Evolutionary conservation across 1,284 basidiomycete genomes (phyloP).

Genomic region (Ceraceosorus bombacis): DNA sequence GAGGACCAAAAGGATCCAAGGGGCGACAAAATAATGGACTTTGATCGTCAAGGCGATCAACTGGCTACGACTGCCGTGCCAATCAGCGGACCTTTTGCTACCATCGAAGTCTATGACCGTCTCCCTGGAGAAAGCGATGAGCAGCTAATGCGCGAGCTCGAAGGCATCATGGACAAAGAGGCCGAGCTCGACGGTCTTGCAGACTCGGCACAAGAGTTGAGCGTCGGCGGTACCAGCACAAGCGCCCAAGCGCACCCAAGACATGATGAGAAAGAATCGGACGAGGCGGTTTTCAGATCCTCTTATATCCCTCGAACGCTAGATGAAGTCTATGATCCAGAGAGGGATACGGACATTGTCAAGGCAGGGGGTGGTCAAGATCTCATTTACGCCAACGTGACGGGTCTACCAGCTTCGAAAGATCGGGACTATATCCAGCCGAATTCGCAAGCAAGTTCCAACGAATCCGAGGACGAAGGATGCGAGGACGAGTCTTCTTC

Average conservation of each 20-base stretch:
- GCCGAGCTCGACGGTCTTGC: conserved; percentile 3
- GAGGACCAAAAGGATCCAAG: neutral
- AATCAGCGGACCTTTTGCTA: conserved; percentile 13
- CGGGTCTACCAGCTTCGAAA: conserved; percentile 18
- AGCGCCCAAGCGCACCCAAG: neutral
- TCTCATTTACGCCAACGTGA: conserved; percentile 22
- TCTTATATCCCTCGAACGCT: conserved; percentile 44
- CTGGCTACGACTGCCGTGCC: neutral
- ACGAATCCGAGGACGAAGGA: neutral
- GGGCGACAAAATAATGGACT: too few relatives aligned
- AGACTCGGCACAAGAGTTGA: neutral
- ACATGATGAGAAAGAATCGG: conserved; percentile 12
- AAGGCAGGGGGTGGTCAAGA: conserved; percentile 15
- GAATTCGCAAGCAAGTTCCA: conserved; percentile 1
- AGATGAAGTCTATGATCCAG: conserved; percentile 43
- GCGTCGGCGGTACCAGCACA: neutral
- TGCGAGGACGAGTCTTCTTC: conserved; percentile 7
- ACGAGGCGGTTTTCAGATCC: conserved; percentile 40
- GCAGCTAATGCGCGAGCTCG: conserved; percentile 25
- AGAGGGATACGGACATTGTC: conserved; percentile 32
- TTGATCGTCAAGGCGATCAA: neutral
- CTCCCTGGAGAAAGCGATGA: conserved; percentile 27
- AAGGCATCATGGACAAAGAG: conserved; percentile 17
- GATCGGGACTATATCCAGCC: neutral
- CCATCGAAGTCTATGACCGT: conserved; percentile 4